Evolutionary conservation across 306 rosid species (phyloP), one percentile per base, ranked within the genome.

Genomic region (Pyrus communis): DNA sequence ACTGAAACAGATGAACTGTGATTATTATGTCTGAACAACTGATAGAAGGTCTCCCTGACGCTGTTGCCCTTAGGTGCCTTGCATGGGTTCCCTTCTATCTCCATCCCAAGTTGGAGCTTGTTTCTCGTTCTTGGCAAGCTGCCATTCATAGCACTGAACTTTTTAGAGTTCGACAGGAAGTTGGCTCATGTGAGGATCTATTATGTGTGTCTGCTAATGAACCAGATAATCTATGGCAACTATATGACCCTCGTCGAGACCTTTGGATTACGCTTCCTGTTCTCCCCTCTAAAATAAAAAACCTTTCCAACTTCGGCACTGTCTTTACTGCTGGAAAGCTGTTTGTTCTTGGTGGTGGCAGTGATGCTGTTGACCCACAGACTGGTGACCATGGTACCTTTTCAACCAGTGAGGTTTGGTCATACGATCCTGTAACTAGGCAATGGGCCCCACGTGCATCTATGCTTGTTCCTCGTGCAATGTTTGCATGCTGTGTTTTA

Each of bases 321-420:
- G 99, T 92, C 82, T 90, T 96, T 60, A 58, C 88, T 69, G 88
- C 92, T 69, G 96, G 99, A 78, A 95, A 92, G 85, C 80, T 92
- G 82, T 95, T 89, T 86, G 99, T 95, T 77, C 86, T 95, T 62
- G 99, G 99, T 38, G 99, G 99, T 79, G 97, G 97, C 27, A 95
- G 99, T 77, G 99, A 87, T 31, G 97, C 92, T 66, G 97, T 95
- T 43, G 97, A 95, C 81, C 99, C 97, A 25, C 84, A 82, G 82
- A 95, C 99, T 2, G 99, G 99, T 55, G 99, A 96, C 79, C 99
- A 92, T 51, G 97, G 99, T 65, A 89, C 88, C 85, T 96, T 96
- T 75, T 97, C 99, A 27, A 96, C 99, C 21, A 85, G 88, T 61
- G 98, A 96, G 85, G 98, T 96, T 45, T 96, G 98, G 99, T 96